Base-by-base conservation (phyloP, 2,329 filamentous ascomycete species). In the Cordyceps fumosorosea region DNA sequence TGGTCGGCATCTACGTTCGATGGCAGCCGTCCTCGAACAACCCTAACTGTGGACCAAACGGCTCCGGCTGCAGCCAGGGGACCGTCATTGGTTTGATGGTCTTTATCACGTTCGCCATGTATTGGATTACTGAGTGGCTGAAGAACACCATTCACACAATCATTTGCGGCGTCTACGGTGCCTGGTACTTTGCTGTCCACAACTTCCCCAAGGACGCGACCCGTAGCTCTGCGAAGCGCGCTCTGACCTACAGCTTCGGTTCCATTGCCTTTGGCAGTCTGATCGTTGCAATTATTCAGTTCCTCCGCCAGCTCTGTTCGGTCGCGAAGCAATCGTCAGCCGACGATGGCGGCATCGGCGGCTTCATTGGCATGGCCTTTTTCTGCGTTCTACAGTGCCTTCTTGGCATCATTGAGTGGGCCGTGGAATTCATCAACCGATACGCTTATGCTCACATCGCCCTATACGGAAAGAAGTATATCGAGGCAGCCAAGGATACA, bases 391-490 rank as follows among this genome's bases (percentile, higher is more conserved):
- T 96, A 1, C 84, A 87, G 14, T 96, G 91, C 72, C 71, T 97
- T 53, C 87, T 97, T 62, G 78, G 83, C 2, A 70, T 96, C 2
- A 76, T 97, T 2, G 85, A 96, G 67, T 97, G 93, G 92, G 88
- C 88, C 0, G 85, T 95, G 0, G 82, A 91, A 66, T 95, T 96
- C 70, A 81, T 96, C 76, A 98, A 98, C 76, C 86, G 91, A 68
- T 96, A 96, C 68, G 92, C 92, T 0, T 96, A 96, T 75, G 92
- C 87, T 34, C 91, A 97, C 71, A 96, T 98, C 70, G 92, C 93
- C 0, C 80, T 97, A 0, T 97, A 97, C 71, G 93, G 93, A 20
- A 96, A 96, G 74, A 78, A 89, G 0, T 98, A 97, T 72, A 83
- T 97, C 60, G 81, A 86, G 1, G 90, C 92, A 0, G 92, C 93